Percentiles rank a stretch among this genome's conserved stretches.
Conservation (phyloP, 108 stramenopile genomes). For the Discostella pseudostelligera region DNA sequence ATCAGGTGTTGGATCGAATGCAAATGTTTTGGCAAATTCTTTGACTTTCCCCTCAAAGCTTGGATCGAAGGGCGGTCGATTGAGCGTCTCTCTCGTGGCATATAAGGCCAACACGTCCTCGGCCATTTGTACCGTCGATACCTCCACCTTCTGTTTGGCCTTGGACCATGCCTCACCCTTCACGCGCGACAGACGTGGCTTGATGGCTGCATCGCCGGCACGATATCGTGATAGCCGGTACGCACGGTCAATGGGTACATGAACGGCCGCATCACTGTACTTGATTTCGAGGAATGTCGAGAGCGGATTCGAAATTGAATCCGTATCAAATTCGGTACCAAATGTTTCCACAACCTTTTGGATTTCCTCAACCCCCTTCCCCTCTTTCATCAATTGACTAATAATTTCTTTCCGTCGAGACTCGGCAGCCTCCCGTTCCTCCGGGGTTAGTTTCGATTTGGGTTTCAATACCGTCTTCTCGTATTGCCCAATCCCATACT, state of each 20-base stretch:
- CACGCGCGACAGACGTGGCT: conserved; percentile 68
- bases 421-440: conserved; percentile 55
- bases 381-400: conserved; percentile 46
- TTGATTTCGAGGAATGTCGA: conserved; percentile 70
- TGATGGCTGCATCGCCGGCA: conserved; percentile 70
- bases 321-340: conserved; percentile 69
- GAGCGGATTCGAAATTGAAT: conserved; percentile 77
- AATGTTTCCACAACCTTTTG: conserved; percentile 56
- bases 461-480: conserved; percentile 63
- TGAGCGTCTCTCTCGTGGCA: conserved; percentile 73
- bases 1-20: conserved; percentile 83
- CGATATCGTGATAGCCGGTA: conserved; percentile 80
- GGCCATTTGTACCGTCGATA: conserved; percentile 71
- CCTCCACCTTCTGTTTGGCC: conserved; percentile 74
- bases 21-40: conserved; percentile 73
- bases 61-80: conserved; percentile 70
- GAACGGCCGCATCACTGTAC: conserved; percentile 72
- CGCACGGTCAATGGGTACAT: conserved; percentile 82
- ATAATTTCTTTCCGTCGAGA: conserved; percentile 59
- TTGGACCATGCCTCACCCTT: conserved; percentile 80
- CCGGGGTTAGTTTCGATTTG: conserved; percentile 59
- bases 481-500: conserved; percentile 83
- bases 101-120: conserved; percentile 80
- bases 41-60: conserved; percentile 57
- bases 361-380: conserved; percentile 49